Percentiles rank a stretch among this genome's conserved stretches.
phyloP scores from a whole-genome alignment of 441 rosid species.

The Isatis lusitanica region DNA sequence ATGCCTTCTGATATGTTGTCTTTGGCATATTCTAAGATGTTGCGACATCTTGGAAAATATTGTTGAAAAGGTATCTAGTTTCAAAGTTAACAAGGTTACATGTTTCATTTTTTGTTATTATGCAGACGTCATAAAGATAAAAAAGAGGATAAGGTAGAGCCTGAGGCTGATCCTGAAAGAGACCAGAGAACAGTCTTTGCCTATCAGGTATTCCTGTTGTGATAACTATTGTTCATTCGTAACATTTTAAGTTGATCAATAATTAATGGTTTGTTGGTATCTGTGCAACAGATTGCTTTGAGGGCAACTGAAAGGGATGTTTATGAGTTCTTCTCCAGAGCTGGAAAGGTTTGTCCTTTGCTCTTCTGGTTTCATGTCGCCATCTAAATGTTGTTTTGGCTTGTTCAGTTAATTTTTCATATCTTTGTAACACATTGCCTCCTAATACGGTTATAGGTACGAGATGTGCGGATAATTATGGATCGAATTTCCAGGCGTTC shows the following conservation, averaged over 20 bases:
- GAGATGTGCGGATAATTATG: slow-evolving; percentile 96
- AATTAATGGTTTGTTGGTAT: not conserved
- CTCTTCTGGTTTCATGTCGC: slow-evolving; percentile 11
- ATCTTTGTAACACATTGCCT: not conserved
- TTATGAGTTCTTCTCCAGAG: slow-evolving; percentile 92
- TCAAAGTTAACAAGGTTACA: slow-evolving; percentile 14
- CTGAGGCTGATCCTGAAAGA: slow-evolving; percentile 97
- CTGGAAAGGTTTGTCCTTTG: slow-evolving; percentile 81
- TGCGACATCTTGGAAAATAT: slow-evolving; percentile 16
- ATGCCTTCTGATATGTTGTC: slow-evolving; percentile 32
- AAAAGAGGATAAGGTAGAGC: slow-evolving; percentile 79
- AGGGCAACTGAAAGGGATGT: slow-evolving; percentile 96
- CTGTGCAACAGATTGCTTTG: slow-evolving; percentile 69
- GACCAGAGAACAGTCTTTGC: slow-evolving; percentile 99
- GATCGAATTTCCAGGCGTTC: slow-evolving; percentile 98
- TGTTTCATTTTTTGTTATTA: slow-evolving; percentile 29
- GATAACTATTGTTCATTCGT: not conserved
- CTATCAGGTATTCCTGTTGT: slow-evolving; percentile 69
- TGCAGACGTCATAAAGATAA: slow-evolving; percentile 82
- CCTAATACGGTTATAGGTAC: slow-evolving; percentile 57
- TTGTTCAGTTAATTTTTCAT: not conserved
- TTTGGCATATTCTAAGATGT: slow-evolving; percentile 28
- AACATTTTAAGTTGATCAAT: slow-evolving; percentile 4
- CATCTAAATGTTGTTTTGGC: slow-evolving; percentile 7
- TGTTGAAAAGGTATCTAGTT: slow-evolving; percentile 18